These are phyloP conservation scores for Saccharomycopsis capsularis DNA, from an alignment of 805 yeast genomes.

Conservation along the genomic window DNA sequence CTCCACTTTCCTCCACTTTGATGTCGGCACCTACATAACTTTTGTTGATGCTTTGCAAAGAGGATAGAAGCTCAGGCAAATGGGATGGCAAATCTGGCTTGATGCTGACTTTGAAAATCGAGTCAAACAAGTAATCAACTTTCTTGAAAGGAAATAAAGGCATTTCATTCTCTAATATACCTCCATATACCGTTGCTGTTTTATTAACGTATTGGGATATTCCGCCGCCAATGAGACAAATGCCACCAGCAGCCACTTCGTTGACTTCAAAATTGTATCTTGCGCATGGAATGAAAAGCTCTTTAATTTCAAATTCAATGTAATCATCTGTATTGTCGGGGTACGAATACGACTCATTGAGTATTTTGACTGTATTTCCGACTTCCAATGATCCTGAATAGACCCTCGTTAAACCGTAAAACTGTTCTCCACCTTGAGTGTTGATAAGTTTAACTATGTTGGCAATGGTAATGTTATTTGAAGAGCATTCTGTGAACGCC, in stretches of 20 bases:
- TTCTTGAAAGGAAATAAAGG: conserved; percentile 33
- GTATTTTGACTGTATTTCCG: conserved; percentile 43
- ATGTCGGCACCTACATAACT: conserved; percentile 60
- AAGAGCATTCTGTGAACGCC: conserved; percentile 26
- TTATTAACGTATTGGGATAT: conserved; percentile 50
- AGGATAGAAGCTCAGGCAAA: conserved; percentile 63
- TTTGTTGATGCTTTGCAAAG: conserved; percentile 53
- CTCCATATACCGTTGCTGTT: conserved; percentile 48
- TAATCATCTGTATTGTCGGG: conserved; percentile 48
- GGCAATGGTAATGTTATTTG: conserved; percentile 41
- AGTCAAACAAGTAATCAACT: conserved; percentile 39
- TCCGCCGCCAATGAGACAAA: conserved; percentile 57
- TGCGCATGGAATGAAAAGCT: conserved; percentile 55
- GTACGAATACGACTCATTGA: conserved; percentile 46
- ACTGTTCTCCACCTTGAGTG: conserved; percentile 43
- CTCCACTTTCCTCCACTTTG: conserved; percentile 86
- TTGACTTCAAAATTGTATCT: conserved; percentile 55
- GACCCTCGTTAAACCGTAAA: conserved; percentile 56
- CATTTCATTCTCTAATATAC: conserved; percentile 20
- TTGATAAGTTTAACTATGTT: conserved; percentile 54
- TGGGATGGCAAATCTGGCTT: conserved; percentile 79
- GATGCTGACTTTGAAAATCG: conserved; percentile 74
- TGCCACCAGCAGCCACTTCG: conserved; percentile 54
- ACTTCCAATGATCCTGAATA: conserved; percentile 49
- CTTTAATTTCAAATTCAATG: conserved; percentile 32